phyloP scores from a whole-genome alignment of 1,284 basidiomycete genomes.

The Afroboletus lepidellus region DNA sequence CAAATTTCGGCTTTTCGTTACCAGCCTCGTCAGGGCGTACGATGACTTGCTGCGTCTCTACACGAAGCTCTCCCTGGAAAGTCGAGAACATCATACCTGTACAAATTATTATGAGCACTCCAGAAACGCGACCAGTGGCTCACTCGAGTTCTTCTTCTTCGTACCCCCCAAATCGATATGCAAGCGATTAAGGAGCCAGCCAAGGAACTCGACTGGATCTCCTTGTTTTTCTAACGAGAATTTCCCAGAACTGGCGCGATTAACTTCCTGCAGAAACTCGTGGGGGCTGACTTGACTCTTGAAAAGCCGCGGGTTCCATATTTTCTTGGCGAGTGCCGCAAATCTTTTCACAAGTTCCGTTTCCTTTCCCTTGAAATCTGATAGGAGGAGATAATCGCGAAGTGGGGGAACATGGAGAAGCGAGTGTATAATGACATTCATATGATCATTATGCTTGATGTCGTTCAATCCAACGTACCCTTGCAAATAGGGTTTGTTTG shows the following conservation, averaged over 20 bases:
- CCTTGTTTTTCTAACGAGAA: slow-evolving; percentile 92
- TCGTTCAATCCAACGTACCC: slow-evolving; percentile 98
- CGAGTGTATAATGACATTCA: slow-evolving; percentile 96
- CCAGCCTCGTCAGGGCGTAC: slow-evolving; percentile 73
- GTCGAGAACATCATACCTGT: slow-evolving; percentile 87
- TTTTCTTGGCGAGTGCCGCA: slow-evolving; percentile 81
- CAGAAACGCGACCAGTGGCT: slow-evolving; percentile 30
- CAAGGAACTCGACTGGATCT: slow-evolving; percentile 94
- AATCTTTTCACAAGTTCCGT: slow-evolving; percentile 89
- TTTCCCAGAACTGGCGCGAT: slow-evolving; percentile 81
- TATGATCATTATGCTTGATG: slow-evolving; percentile 94
- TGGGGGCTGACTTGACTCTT: slow-evolving; percentile 98
- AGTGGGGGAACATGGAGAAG: slow-evolving; percentile 90
- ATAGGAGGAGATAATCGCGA: slow-evolving; percentile 83
- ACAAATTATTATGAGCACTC: slow-evolving; percentile 12
- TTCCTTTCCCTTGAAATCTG: slow-evolving; percentile 68
- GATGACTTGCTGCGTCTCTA: slow-evolving; percentile 93
- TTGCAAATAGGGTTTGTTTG: slow-evolving; percentile 80
- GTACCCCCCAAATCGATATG: slow-evolving; percentile 91
- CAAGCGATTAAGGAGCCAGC: slow-evolving; percentile 93
- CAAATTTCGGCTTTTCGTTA: slow-evolving; percentile 81
- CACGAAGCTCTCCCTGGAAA: slow-evolving; percentile 91
- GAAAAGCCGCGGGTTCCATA: slow-evolving; percentile 96
- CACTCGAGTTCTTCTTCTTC: slow-evolving; percentile 85
- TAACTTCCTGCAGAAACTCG: slow-evolving; percentile 97